Evolutionary conservation across 768 basidiomycete genomes (phyloP).

Genomic region (Hypholoma fasciculare): DNA sequence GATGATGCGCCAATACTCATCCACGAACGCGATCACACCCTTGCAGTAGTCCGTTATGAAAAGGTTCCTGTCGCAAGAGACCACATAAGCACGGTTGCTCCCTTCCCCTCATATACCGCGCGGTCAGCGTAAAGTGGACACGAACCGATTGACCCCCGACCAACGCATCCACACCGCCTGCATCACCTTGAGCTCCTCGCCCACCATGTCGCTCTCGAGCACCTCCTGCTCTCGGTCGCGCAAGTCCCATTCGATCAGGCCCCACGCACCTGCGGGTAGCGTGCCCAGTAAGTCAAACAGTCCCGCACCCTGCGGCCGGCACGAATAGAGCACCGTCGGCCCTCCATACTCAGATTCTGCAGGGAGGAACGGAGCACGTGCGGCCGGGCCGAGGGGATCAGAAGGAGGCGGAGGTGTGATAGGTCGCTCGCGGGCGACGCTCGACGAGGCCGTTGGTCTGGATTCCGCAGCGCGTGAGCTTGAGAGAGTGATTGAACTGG

Average conservation of each 20-base stretch:
- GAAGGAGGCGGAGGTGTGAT: constrained; percentile 41
- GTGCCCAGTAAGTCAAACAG: constrained; percentile 65
- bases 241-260: constrained; percentile 68
- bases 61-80: constrained; percentile 34
- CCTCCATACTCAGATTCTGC: constrained; percentile 46
- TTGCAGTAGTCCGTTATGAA: constrained; percentile 58
- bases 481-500: not conserved
- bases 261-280: constrained; percentile 60
- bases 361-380: constrained; percentile 50
- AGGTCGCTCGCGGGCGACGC: constrained; percentile 18
- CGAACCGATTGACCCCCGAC: constrained; percentile 43
- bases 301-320: constrained; percentile 64
- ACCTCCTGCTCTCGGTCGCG: constrained; percentile 76
- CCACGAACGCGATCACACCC: constrained; percentile 55
- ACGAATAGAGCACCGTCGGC: constrained; percentile 53
- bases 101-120: not conserved
- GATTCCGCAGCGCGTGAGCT: not conserved
- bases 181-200: constrained; percentile 79
- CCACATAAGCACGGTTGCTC: not conserved
- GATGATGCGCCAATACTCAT: constrained; percentile 65
- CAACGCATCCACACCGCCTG: constrained; percentile 76
- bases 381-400: constrained; percentile 52
- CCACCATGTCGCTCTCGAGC: constrained; percentile 68
- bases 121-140: not conserved
- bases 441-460: not conserved